Base-by-base conservation (phyloP, 148 eudicot genomes). In the Camellia japonica region DNA sequence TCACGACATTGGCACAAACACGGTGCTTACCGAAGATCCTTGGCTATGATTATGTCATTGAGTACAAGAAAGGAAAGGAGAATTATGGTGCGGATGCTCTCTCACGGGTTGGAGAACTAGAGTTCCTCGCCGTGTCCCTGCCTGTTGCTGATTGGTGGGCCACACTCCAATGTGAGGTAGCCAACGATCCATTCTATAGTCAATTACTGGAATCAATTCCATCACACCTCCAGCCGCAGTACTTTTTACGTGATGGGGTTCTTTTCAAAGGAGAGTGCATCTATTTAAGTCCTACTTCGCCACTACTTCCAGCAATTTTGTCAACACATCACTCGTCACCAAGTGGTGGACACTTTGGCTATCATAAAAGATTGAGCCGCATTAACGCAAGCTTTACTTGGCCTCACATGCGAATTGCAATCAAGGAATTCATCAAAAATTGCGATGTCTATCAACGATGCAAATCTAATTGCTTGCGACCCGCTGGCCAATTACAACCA, bases 91-190 rank as follows among this genome's bases (percentile, higher is more conserved):
- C 15, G 3, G 60, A 70, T 70, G 4, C 73, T 0, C 18, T 70
- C 16, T 70, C 55, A 2, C 73, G 54, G 1, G 41, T 47, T 3
- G 16, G 15, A 1, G 75, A 72, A 19, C 30, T 70, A 4, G 55
- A 70, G 14, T 70, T 70, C 12, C 16, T 70, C 5, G 44, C 73
- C 2, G 46, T 70, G 13, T 70, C 73, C 6, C 4, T 11, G 1
- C 73, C 73, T 2, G 55, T 14, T 70, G 73, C 19, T 0, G 73
- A 70, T 3, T 70, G 55, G 73, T 70, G 73, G 73, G 19, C 73
- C 14, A 70, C 6, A 15, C 73, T 70, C 3, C 55, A 46, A 70
- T 0, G 15, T 15, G 73, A 44, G 46, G 73, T 70, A 54, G 19
- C 2, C 2, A 3, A 70, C 2, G 73, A 70, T 16, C 9, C 73